A percentile compares a stretch with the other conserved stretches of the same genome.
phyloP scores from a whole-genome alignment of 441 rosid genomes.

The Populus tomentosa region DNA sequence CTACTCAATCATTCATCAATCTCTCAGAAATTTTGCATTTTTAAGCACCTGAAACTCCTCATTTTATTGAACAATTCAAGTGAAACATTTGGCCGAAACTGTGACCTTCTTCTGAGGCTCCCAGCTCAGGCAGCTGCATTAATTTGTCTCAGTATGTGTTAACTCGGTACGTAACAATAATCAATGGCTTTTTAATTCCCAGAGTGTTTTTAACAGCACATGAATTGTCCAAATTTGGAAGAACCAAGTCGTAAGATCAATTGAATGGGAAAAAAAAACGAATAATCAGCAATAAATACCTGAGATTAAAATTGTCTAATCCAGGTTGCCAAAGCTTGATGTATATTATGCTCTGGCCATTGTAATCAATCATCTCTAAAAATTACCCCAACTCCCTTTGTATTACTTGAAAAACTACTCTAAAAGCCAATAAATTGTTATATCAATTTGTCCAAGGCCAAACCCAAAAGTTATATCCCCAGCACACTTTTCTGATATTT shows the following conservation, averaged over 20 bases:
- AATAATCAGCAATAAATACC: not conserved
- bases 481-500: too few species aligned
- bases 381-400: too few species aligned
- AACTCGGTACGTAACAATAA: not conserved
- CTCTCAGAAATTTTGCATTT: constrained; percentile 11
- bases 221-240: constrained; percentile 17
- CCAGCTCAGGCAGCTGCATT: constrained; percentile 12
- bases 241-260: constrained; percentile 5
- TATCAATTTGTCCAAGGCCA: too few species aligned
- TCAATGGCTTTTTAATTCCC: not conserved
- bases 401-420: too few species aligned
- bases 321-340: not conserved
- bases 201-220: not conserved
- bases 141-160: not conserved
- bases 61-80: not conserved
- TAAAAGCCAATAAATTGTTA: too few species aligned
- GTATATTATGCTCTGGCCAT: too few species aligned
- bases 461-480: too few species aligned
- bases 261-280: not conserved
- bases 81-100: constrained; percentile 6
- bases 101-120: constrained; percentile 8
- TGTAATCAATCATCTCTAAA: too few species aligned
- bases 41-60: constrained; percentile 19
- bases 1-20: constrained; percentile 1
- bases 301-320: not conserved